These are phyloP conservation scores for Mikania micrantha DNA, from an alignment of 129 eudicot species.

Conservation along the genomic window DNA sequence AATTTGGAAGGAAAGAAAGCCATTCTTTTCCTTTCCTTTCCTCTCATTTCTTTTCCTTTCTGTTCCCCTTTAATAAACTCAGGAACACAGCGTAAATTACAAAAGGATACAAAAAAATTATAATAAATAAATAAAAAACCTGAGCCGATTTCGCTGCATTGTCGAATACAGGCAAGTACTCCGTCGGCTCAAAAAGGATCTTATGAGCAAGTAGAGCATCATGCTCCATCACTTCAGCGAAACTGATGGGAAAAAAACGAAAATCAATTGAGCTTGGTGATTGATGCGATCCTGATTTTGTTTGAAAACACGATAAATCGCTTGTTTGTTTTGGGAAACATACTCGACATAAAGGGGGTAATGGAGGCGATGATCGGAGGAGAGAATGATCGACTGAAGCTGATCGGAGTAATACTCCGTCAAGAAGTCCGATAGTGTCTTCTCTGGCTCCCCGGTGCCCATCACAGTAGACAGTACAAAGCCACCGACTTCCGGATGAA, in stretches of 20 bases:
- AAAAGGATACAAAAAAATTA: no score
- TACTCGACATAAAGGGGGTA: constrained; percentile 82
- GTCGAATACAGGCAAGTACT: constrained; percentile 50
- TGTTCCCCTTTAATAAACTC: no score
- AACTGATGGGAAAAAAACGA: constrained; percentile 33
- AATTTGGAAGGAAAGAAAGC: no score
- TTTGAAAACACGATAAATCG: not conserved
- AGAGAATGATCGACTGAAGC: constrained; percentile 47
- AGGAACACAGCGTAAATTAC: no score
- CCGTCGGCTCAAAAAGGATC: constrained; percentile 42
- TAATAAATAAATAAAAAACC: no score
- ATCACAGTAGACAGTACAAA: not conserved
- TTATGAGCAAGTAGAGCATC: constrained; percentile 50
- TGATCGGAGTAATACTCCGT: constrained; percentile 37
- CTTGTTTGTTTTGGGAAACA: not conserved
- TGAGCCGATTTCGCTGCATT: constrained; percentile 62
- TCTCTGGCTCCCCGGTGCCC: constrained; percentile 19
- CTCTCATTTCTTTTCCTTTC: no score
- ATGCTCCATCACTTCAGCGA: constrained; percentile 69
- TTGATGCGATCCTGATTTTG: not conserved
- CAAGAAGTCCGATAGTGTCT: constrained; percentile 44
- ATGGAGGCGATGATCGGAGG: constrained; percentile 76
- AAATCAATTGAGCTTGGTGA: not conserved
- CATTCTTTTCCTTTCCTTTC: no score
- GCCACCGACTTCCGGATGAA: constrained; percentile 1